Evolutionary conservation across 495 filamentous ascomycete species (phyloP).

Genomic region (Aeminium ludgeri): DNA sequence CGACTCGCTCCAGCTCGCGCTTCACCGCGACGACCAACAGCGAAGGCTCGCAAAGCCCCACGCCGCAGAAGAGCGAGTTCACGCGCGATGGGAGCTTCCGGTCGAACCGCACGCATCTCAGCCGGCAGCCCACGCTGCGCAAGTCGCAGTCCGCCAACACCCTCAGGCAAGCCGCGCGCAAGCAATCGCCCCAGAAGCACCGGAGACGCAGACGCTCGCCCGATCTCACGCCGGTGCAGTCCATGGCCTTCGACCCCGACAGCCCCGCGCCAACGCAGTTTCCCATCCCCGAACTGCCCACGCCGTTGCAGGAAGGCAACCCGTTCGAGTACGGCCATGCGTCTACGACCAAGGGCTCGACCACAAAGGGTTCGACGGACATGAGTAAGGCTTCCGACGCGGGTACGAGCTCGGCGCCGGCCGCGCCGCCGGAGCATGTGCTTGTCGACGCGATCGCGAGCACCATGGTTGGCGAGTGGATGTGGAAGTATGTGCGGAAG

Average conservation of each 20-base stretch:
- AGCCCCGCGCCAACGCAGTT: slow-evolving; percentile 9
- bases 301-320: background rate
- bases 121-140: slow-evolving; percentile 38
- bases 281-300: slow-evolving; percentile 9
- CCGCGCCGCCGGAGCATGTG: slow-evolving; percentile 4
- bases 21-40: slow-evolving; percentile 53
- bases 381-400: background rate
- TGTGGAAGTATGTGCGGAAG: slow-evolving; percentile 94
- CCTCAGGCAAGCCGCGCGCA: slow-evolving; percentile 37
- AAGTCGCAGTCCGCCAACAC: slow-evolving; percentile 70
- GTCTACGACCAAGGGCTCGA: too few species aligned
- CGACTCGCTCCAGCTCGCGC: slow-evolving; percentile 72
- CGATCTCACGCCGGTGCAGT: slow-evolving; percentile 13
- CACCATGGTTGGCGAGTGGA: slow-evolving; percentile 99
- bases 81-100: slow-evolving; percentile 11
- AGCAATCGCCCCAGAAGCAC: slow-evolving; percentile 8
- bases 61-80: slow-evolving; percentile 24
- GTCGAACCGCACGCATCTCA: slow-evolving; percentile 19
- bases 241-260: slow-evolving; percentile 15
- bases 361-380: slow-evolving; percentile 11
- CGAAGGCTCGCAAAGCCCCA: slow-evolving; percentile 67
- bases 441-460: slow-evolving; percentile 97
- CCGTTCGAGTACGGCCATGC: slow-evolving; percentile 5
- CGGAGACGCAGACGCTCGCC: slow-evolving; percentile 11
- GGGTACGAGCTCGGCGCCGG: background rate